Evolutionary conservation across 768 basidiomycete genomes (phyloP), one percentile per base, ranked within the genome.

Genomic region (Pleurotus djamor): DNA sequence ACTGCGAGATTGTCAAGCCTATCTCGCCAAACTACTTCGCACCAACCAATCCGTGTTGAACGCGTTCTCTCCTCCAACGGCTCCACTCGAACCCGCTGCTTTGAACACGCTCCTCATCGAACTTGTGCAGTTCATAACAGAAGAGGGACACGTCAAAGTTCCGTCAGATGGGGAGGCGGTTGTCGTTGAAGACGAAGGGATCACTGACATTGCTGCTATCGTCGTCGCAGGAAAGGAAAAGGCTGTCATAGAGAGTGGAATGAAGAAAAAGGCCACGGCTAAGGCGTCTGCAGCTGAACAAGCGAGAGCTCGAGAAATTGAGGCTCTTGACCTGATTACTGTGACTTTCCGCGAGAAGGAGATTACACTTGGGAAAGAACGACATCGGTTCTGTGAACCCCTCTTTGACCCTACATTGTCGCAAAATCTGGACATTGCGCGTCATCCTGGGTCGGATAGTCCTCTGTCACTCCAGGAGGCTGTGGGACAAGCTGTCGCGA

Each of bases 331-430:
- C 69, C 85, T 95, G n/a, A 74, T 91, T 37, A 85, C 86, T 7
- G 71, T 92, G 28, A 79, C 89, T 66, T 94, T 92, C 72, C 80
- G 84, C n/a, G 86, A 79, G 8, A 79, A 82, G 67, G 80, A 84
- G 43, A 68, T 96, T 60, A 91, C 89, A 6, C 65, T 96, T 37
- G 94, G 94, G 14, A 92, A 91, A 69, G 92, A 94, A 67, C 81
- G 94, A 37, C 94, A 97, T 76, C 80, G 91, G 43, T 91, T 95
- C 73, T 94, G 92, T 69, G 95, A 96, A 70, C 92, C 94, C 5
- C 77, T 97, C 32, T 95, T 94, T 63, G 88, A 94, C 67, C 88
- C 89, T 2, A 75, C 71, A 3, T 65, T 92, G 44, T 71, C 92
- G 59, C 72, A 74, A 1, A 73, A 72, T 16, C 58, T 81, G 4